phyloP scores from a whole-genome alignment of 257 asterid genomes.

The Fraxinus cuspidata region DNA sequence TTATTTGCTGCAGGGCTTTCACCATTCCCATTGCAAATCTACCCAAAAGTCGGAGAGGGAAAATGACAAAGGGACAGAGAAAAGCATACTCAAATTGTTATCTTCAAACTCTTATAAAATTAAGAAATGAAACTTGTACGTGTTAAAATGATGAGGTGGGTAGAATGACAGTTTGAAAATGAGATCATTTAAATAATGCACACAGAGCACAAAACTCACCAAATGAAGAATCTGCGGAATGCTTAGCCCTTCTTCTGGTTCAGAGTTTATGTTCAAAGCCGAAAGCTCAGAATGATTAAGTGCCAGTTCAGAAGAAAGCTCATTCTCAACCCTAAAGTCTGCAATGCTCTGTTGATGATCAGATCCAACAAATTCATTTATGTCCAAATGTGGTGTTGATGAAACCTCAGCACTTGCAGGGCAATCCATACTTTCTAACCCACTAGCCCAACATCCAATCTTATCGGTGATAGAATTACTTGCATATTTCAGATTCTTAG shows the following conservation, averaged over 20 bases:
- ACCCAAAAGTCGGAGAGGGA: slow-evolving; percentile 24
- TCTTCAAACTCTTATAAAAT: not conserved
- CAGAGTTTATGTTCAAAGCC: slow-evolving; percentile 49
- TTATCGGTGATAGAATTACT: slow-evolving; percentile 45
- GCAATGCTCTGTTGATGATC: slow-evolving; percentile 50
- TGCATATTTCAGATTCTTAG: slow-evolving; percentile 53
- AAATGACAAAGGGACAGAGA: slow-evolving; percentile 16
- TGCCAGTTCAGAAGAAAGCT: slow-evolving; percentile 49
- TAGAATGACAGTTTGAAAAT: slow-evolving; percentile 8
- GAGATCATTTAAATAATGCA: slow-evolving; percentile 9
- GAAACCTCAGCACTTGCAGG: slow-evolving; percentile 49
- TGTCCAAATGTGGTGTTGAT: slow-evolving; percentile 49
- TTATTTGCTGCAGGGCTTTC: slow-evolving; percentile 66
- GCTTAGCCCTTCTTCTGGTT: slow-evolving; percentile 73
- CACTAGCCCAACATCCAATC: slow-evolving; percentile 48
- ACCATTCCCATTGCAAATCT: slow-evolving; percentile 82
- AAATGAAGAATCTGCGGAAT: slow-evolving; percentile 95
- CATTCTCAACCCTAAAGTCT: slow-evolving; percentile 49
- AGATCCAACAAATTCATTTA: slow-evolving; percentile 60
- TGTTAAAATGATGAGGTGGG: not conserved
- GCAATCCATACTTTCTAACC: slow-evolving; percentile 35
- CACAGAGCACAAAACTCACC: slow-evolving; percentile 50
- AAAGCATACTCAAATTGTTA: slow-evolving; percentile 15
- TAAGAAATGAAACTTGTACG: slow-evolving; percentile 9
- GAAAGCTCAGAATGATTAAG: slow-evolving; percentile 56